phyloP scores from a whole-genome alignment of 148 eudicot genomes.

The Oxyria digyna region DNA sequence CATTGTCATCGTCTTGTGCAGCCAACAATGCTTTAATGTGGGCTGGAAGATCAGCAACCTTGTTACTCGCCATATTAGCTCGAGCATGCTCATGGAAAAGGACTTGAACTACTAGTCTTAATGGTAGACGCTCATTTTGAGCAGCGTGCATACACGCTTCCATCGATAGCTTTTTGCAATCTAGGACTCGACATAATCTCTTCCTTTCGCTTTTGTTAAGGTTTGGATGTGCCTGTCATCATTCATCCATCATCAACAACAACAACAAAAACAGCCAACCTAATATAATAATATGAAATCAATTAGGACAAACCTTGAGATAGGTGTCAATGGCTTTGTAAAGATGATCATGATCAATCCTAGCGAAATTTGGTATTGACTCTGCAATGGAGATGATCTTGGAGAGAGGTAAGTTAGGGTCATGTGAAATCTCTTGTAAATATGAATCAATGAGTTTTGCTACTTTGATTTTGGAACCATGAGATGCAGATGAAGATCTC shows the following conservation, averaged over 20 bases:
- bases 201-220: conserved; percentile 83
- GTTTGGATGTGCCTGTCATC: conserved; percentile 66
- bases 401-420: conserved; percentile 39
- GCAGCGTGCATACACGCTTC: conserved; percentile 97
- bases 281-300: not conserved
- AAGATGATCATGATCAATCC: conserved; percentile 71
- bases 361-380: conserved; percentile 50
- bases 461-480: conserved; percentile 55
- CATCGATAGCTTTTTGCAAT: conserved; percentile 91
- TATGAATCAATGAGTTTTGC: conserved; percentile 67
- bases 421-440: conserved; percentile 58
- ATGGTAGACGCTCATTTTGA: conserved; percentile 83
- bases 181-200: conserved; percentile 66
- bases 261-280: too few relatives aligned
- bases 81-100: conserved; percentile 95
- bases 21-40: conserved; percentile 60
- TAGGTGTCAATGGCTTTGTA: conserved; percentile 76
- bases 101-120: conserved; percentile 82
- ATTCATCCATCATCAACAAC: conserved; percentile 10
- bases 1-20: conserved; percentile 26
- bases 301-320: conserved; percentile 43
- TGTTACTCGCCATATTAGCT: conserved; percentile 35
- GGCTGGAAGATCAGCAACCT: conserved; percentile 38
- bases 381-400: conserved; percentile 62
- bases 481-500: conserved; percentile 75